phyloP scores from a whole-genome alignment of 2,329 filamentous ascomycete species.

The Sporothrix sp. region DNA sequence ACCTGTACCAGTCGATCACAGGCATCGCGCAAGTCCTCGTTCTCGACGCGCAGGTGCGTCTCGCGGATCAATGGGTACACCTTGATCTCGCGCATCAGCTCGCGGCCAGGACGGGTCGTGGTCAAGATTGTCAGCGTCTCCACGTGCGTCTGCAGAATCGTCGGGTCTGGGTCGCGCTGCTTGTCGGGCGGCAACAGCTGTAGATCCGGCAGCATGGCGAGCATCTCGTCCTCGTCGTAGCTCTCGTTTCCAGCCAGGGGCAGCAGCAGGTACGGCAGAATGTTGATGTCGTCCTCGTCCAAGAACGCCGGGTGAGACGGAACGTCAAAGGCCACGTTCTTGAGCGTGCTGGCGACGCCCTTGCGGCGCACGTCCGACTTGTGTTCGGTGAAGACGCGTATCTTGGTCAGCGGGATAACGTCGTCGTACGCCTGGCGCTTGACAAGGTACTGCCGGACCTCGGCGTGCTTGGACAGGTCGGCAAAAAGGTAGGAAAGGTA shows the following conservation, averaged over 20 bases:
- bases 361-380: constrained; percentile 71
- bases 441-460: constrained; percentile 67
- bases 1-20: constrained; percentile 88
- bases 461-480: constrained; percentile 73
- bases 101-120: constrained; percentile 64
- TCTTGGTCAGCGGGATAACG: constrained; percentile 81
- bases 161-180: constrained; percentile 63
- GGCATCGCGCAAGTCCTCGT: constrained; percentile 72
- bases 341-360: constrained; percentile 93
- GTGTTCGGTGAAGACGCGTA: constrained; percentile 92
- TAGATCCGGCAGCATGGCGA: constrained; percentile 79
- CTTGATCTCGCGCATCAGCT: constrained; percentile 63
- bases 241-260: constrained; percentile 84
- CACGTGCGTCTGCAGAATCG: constrained; percentile 76
- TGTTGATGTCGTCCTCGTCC: constrained; percentile 60
- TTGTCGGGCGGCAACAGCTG: constrained; percentile 88
- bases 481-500: constrained; percentile 93
- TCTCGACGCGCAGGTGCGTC: constrained; percentile 65
- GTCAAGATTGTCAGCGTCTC: constrained; percentile 81
- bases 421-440: constrained; percentile 64
- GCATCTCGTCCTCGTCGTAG: constrained; percentile 75
- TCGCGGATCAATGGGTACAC: constrained; percentile 88
- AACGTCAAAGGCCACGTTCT: constrained; percentile 83
- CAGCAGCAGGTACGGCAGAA: constrained; percentile 80
- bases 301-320: constrained; percentile 62